Conservation (phyloP, 2,329 filamentous ascomycete genomes). For the Pseudopithomyces chartarum region DNA sequence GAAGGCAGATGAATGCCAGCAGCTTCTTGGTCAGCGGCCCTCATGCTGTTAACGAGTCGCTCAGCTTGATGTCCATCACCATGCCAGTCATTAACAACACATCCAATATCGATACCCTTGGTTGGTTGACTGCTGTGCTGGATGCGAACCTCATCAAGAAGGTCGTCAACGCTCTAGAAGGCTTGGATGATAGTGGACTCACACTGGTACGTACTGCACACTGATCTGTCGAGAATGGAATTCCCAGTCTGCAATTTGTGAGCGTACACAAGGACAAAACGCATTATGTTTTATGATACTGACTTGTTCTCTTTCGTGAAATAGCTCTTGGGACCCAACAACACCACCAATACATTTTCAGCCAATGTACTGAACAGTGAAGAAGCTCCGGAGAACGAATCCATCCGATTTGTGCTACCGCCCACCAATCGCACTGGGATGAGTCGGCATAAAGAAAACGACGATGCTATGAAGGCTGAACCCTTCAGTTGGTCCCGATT, state of each 20-base stretch:
- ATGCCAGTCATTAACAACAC: conserved; percentile 75
- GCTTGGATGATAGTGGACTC: conserved; percentile 71
- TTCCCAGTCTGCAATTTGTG: background rate
- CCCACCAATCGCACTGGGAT: conserved; percentile 32
- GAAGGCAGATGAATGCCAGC: conserved; percentile 49
- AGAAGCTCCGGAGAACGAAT: conserved; percentile 27
- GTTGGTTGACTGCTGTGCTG: conserved; percentile 82
- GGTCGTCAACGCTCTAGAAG: conserved; percentile 68
- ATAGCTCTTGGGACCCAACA: conserved; percentile 67
- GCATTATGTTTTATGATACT: background rate
- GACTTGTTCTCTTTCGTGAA: background rate
- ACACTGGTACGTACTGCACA: conserved; percentile 53
- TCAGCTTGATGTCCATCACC: conserved; percentile 80
- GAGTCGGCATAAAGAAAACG: conserved; percentile 35
- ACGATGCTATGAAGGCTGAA: conserved; percentile 24
- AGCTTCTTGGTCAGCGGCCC: conserved; percentile 77
- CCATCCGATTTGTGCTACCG: conserved; percentile 40
- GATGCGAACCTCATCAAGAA: conserved; percentile 68
- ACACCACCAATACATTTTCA: conserved; percentile 63
- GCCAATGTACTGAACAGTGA: conserved; percentile 36
- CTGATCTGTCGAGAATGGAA: too few relatives aligned
- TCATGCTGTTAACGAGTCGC: conserved; percentile 71
- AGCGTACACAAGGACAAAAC: background rate
- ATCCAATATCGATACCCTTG: conserved; percentile 67
- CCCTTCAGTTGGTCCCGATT: conserved; percentile 66